phyloP scores from a whole-genome alignment of 768 basidiomycete genomes.

The Exsudoporus frostii region DNA sequence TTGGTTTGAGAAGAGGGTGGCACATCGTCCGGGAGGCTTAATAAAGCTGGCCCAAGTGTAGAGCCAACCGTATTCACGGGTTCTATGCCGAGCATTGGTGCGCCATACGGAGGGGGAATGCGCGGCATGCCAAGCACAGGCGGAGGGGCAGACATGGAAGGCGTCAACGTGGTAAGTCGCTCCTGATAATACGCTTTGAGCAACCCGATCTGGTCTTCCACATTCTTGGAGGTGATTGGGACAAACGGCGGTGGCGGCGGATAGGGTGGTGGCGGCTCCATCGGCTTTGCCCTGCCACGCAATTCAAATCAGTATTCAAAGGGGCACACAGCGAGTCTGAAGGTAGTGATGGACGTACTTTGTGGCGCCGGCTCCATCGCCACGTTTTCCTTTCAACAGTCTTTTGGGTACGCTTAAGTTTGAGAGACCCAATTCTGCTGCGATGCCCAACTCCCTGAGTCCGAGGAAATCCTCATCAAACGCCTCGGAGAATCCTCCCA shows the following conservation, averaged over 20 bases:
- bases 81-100: not conserved
- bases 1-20: conserved; percentile 59
- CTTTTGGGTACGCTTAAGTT: conserved; percentile 76
- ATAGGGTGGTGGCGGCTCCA: conserved; percentile 77
- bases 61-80: not conserved
- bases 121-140: conserved; percentile 16
- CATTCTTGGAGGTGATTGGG: conserved; percentile 59
- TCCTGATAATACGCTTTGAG: conserved; percentile 71
- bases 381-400: conserved; percentile 64
- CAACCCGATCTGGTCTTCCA: conserved; percentile 82
- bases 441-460: conserved; percentile 82
- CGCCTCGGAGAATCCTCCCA: conserved; percentile 74
- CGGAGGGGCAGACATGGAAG: conserved; percentile 20
- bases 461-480: conserved; percentile 94
- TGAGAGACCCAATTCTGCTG: conserved; percentile 76
- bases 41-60: conserved; percentile 4
- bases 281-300: conserved; percentile 53
- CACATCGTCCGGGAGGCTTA: conserved; percentile 61
- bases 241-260: conserved; percentile 83
- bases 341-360: conserved; percentile 43
- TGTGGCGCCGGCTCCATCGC: conserved; percentile 37
- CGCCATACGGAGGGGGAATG: conserved; percentile 9
- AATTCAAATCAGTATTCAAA: conserved; percentile 2
- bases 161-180: conserved; percentile 47
- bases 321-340: not conserved